Evolutionary conservation across 257 asterid species (phyloP), one percentile per base, ranked within the genome.

Genomic region (Ilex aquifolium): DNA sequence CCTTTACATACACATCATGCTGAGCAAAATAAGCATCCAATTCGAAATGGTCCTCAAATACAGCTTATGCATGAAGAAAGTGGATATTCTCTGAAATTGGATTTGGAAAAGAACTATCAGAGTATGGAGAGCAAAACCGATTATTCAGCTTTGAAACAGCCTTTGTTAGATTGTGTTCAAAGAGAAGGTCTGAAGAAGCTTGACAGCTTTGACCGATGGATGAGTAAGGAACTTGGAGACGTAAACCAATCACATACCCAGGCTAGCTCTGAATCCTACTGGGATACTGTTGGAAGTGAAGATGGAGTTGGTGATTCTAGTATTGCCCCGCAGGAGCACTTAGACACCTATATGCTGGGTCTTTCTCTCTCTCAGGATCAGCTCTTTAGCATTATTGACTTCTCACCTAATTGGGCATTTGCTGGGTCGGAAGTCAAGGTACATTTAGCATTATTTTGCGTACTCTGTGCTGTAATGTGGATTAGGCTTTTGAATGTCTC

Each of bases 141-240:
- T 63, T 74, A 71, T 61, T 76, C 85, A 61, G 69, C 73, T 36
- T 31, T 67, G 63, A 88, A 83, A 57, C 93, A 80, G 74, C 80
- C 95, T 30, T 84, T 75, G 66, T 60, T 88, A 63, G 74, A 75
- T 78, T 83, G 85, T 54, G 64, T 85, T 74, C 79, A 74, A 71
- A 56, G 76, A 49, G 90, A 72, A 65, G 95, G 96, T 83, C 82
- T 91, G 84, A 88, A 82, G 79, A 91, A 91, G 81, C 95, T 86
- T 68, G 98, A 88, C 76, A 91, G 98, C 80, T 91, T 91, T 80
- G 88, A 96, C 66, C 80, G 95, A 64, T 91, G 98, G 98, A 80
- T 86, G 31, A 87, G 80, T 44, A 88, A 86, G 77, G 96, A 88
- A 77, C 82, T 88, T 49, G 94, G 86, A 69, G 95, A 88, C 48